A percentile compares a stretch with the other conserved stretches of the same genome.
Conservation (phyloP, 345 rosid species). For the Balakata baccata region DNA sequence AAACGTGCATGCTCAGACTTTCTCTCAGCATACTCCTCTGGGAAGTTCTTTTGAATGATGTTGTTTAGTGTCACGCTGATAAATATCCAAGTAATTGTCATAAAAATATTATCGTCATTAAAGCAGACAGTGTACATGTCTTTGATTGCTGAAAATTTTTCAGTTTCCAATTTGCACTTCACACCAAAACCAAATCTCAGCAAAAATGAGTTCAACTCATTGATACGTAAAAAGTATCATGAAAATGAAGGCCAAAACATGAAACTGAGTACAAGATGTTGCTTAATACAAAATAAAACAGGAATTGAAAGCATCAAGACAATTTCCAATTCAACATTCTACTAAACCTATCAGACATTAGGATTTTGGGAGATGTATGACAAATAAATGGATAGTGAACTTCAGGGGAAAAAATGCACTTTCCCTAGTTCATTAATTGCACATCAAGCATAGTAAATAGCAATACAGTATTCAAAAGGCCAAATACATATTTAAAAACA, state of each 20-base stretch:
- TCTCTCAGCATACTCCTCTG: slow-evolving; percentile 88
- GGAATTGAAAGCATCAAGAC: not conserved
- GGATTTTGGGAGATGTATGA: not conserved
- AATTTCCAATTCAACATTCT: not conserved
- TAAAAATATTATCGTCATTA: not conserved
- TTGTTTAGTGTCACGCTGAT: slow-evolving; percentile 82
- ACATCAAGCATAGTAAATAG: too few relatives aligned
- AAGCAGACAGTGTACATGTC: not conserved
- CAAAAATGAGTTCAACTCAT: not conserved
- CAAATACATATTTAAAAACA: too few relatives aligned
- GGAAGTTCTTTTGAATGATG: slow-evolving; percentile 80
- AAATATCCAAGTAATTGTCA: slow-evolving; percentile 22
- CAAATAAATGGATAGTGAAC: not conserved
- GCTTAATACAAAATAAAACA: not conserved
- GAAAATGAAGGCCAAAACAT: slow-evolving; percentile 1
- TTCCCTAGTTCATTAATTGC: too few relatives aligned
- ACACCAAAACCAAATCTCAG: not conserved
- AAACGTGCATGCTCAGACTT: slow-evolving; percentile 75
- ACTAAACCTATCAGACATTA: not conserved
- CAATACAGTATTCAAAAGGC: too few relatives aligned
- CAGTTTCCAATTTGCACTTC: not conserved
- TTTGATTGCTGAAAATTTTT: not conserved
- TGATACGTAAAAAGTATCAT: not conserved
- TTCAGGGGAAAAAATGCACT: not conserved
- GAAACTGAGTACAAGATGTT: not conserved